A percentile compares a stretch with the other conserved stretches of the same genome.
phyloP scores from a whole-genome alignment of 2,329 filamentous ascomycete species.

The Sphaerulina musiva region DNA sequence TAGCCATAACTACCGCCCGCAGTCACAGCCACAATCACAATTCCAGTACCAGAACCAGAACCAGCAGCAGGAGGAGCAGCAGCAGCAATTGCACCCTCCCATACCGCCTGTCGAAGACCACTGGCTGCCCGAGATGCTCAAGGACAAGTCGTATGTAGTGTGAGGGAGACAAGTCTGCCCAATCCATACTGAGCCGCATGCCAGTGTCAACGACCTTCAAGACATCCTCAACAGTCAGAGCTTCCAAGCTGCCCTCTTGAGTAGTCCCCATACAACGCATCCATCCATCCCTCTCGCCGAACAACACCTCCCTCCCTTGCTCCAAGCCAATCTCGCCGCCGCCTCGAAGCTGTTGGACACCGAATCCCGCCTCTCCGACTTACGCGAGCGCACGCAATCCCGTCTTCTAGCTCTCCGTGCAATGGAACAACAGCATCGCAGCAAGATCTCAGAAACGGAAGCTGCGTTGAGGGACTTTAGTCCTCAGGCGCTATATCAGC shows the following conservation, averaged over 20 bases:
- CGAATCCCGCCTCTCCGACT: conserved; percentile 52
- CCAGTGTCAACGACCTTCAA: conserved; percentile 64
- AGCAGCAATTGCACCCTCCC: conserved; percentile 9
- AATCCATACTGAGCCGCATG: not conserved
- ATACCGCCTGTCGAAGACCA: conserved; percentile 45
- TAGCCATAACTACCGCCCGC: conserved; percentile 12
- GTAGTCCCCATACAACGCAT: conserved; percentile 61
- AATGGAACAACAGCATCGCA: conserved; percentile 84
- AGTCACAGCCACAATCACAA: conserved; percentile 5
- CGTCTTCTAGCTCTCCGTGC: conserved; percentile 76
- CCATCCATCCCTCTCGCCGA: conserved; percentile 63
- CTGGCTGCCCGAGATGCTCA: conserved; percentile 71
- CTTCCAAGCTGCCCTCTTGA: conserved; percentile 68
- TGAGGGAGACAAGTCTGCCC: not conserved
- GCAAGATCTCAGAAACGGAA: conserved; percentile 86
- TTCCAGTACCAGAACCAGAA: conserved; percentile 1
- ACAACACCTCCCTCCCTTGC: conserved; percentile 55
- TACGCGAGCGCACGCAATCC: conserved; percentile 67
- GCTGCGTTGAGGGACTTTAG: conserved; percentile 75
- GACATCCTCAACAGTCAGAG: conserved; percentile 57
- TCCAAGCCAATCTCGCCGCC: conserved; percentile 67
- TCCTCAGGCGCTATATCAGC: conserved; percentile 77
- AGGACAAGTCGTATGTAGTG: conserved; percentile 69
- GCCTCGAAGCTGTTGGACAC: conserved; percentile 55
- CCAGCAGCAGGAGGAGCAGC: conserved; percentile 14